Evolutionary conservation across 169 alveolate genomes (phyloP).

Genomic region (Cryptosporidium tyzzeri): DNA sequence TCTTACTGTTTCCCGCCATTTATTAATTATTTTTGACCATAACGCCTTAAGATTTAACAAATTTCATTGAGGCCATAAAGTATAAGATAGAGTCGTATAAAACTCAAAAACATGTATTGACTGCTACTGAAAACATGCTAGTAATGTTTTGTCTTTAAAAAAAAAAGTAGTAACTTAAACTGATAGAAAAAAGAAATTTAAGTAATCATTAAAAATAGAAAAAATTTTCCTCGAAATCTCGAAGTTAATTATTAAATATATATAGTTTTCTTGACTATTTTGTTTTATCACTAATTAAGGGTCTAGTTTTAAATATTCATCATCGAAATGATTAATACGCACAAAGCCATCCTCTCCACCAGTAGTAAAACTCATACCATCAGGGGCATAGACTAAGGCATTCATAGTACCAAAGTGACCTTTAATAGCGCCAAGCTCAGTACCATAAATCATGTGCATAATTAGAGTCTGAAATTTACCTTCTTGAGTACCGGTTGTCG

Average conservation of each 20-base stretch:
- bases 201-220: not conserved
- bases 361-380: conserved; percentile 92
- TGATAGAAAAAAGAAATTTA: too few relatives aligned
- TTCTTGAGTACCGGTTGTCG: conserved; percentile 91
- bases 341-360: conserved; percentile 97
- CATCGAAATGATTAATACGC: conserved; percentile 92
- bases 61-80: not conserved
- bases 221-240: not conserved
- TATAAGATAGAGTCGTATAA: too few relatives aligned
- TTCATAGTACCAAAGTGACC: conserved; percentile 97
- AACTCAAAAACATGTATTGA: too few relatives aligned
- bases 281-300: conserved; percentile 12
- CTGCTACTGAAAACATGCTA: too few relatives aligned
- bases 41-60: not conserved
- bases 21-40: not conserved
- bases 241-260: conserved; percentile 33
- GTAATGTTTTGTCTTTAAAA: too few relatives aligned
- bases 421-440: conserved; percentile 92
- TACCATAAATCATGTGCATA: conserved; percentile 90
- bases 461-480: conserved; percentile 94
- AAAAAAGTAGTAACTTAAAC: not conserved
- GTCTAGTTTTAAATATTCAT: conserved; percentile 86
- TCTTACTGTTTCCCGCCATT: too few relatives aligned
- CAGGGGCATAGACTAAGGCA: conserved; percentile 91
- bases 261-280: conserved; percentile 2